Base-by-base conservation (phyloP, 495 filamentous ascomycete genomes). In the Oleoguttula mirabilis region DNA sequence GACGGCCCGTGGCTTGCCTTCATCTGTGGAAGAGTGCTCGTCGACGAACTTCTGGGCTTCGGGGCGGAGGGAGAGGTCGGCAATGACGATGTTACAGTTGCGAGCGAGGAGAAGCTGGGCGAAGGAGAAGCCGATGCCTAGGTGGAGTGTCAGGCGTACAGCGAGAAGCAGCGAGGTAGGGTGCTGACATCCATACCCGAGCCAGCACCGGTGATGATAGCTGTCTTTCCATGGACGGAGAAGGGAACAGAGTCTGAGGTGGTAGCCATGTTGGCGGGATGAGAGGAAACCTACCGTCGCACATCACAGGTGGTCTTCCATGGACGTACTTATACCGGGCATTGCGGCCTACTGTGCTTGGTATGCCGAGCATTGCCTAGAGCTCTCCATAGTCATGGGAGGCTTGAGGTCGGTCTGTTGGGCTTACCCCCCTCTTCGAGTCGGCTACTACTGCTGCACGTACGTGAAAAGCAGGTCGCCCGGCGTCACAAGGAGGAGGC, bases 191-290 rank as follows among this genome's bases (percentile, higher is more conserved):
- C 56, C 60, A 40, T 63, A 77, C 79, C 79, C 39, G 78, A 82
- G 41, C 79, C 79, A 30, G 75, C 78, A 5, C 79, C 79, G 21
- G 79, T 84, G 16, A 82, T 62, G 41, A 84, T 75, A n/a, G 79
- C 79, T 28, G 68, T 68, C 60, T 75, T 77, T 34, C 75, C 77
- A 38, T 67, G 43, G 10, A 81, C 69, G 10, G 67, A 65, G 41
- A 71, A 55, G 12, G 47, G 28, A 11, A 41, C 20, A 16, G 51
- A 25, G 11, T 45, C 38, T 2, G 50, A 31, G 8, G 44, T 16
- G 8, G 45, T 43, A 15, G 51, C 51, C 54, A 54, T 53, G n/a
- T 28, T 28, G 7, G 25, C 25, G n/a, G n/a, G 25, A 28, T 7
- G n/a, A 28, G n/a, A 28, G 7, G 25, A 28, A 28, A 28, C n/a